Percentiles rank a stretch among this genome's conserved stretches.
These are phyloP conservation scores for Dimocarpus longan DNA, from an alignment of 345 rosid genomes.

Conservation along the genomic window DNA sequence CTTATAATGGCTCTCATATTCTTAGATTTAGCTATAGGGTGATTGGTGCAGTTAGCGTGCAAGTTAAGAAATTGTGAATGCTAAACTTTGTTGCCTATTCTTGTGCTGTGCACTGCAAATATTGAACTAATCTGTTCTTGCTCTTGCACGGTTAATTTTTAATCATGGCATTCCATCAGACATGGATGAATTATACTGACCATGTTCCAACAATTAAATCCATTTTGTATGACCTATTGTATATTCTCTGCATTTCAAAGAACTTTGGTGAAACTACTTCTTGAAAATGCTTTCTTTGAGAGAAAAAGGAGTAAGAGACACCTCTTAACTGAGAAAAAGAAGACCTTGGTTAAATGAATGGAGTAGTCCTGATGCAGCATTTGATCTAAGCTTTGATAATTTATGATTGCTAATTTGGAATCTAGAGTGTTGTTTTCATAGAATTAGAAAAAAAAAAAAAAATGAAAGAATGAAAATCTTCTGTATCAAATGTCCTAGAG, in stretches of 20 bases:
- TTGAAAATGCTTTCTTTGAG: slow-evolving; percentile 2
- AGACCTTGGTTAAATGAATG: neutral
- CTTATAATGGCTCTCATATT: neutral
- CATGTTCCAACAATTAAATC: neutral
- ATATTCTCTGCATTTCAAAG: neutral
- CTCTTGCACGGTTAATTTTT: neutral
- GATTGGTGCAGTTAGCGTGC: neutral
- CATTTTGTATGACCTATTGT: neutral
- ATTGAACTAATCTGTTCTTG: neutral
- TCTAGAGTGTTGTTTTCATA: neutral
- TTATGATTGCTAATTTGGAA: neutral
- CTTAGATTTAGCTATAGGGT: slow-evolving; percentile 6
- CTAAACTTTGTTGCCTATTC: neutral
- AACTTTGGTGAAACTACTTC: neutral
- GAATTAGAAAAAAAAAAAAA: too few relatives aligned
- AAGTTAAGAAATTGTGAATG: neutral
- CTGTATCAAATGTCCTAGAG: neutral
- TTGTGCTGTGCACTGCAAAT: neutral
- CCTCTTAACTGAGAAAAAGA: neutral
- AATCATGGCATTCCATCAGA: neutral
- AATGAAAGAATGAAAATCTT: neutral
- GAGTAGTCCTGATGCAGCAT: slow-evolving; percentile 14
- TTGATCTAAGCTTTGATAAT: slow-evolving; percentile 12
- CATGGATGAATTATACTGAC: neutral
- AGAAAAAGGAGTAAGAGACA: neutral